Conservation (phyloP, 75 land plant species). For the Pinus tabuliformis region DNA sequence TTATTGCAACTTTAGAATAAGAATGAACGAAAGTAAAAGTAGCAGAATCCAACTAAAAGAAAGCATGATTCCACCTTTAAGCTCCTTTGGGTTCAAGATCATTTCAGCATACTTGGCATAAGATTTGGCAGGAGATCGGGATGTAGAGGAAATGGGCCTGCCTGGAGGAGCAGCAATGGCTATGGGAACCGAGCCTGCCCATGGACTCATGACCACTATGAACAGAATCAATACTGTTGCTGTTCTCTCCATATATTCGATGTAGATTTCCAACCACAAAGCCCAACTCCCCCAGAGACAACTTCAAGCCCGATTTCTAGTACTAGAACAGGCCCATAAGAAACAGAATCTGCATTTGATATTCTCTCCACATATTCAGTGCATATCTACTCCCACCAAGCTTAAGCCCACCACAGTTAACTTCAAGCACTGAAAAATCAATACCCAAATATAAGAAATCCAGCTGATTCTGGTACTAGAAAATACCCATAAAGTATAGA, state of each 20-base stretch:
- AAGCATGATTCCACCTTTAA: slow-evolving; percentile 5
- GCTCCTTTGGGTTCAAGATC: slow-evolving; percentile 10
- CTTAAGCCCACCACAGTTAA: neutral
- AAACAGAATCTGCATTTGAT: neutral
- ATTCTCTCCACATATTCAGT: neutral
- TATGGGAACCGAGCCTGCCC: neutral
- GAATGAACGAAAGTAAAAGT: slow-evolving; percentile 2
- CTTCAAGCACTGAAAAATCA: neutral
- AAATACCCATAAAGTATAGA: neutral
- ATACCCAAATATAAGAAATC: neutral
- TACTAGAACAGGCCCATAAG: neutral
- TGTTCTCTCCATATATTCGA: neutral
- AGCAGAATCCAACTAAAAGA: slow-evolving; percentile 8
- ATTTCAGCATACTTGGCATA: slow-evolving; percentile 14
- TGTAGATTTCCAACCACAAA: neutral
- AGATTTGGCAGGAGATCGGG: neutral
- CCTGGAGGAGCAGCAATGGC: slow-evolving; percentile 11
- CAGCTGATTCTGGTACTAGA: neutral
- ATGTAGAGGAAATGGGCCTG: slow-evolving; percentile 8
- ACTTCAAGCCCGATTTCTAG: neutral
- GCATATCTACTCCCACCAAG: neutral
- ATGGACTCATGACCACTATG: neutral
- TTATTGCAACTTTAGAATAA: neutral
- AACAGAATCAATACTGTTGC: neutral
- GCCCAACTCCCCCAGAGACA: neutral